These are phyloP conservation scores for Aspergillus japonicus DNA, from an alignment of 2,329 filamentous ascomycete genomes.

Conservation along the genomic window DNA sequence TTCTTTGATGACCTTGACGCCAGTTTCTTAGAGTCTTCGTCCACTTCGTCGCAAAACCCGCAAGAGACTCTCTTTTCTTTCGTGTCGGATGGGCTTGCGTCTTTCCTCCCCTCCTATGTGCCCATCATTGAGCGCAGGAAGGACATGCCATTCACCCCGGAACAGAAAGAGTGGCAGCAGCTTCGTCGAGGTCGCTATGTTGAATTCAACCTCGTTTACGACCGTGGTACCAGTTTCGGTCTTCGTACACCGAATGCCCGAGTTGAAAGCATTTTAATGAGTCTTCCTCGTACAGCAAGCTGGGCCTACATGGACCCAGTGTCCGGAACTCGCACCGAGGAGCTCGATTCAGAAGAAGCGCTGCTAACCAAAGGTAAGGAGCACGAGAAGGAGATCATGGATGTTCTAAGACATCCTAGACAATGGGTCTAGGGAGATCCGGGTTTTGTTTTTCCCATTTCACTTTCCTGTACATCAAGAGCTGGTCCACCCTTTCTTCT, in stretches of 20 bases:
- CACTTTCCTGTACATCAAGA: neutral
- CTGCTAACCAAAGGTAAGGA: slow-evolving; percentile 34
- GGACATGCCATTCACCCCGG: slow-evolving; percentile 82
- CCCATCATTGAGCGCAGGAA: slow-evolving; percentile 86
- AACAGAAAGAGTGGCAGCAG: slow-evolving; percentile 96
- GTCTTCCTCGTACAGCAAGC: slow-evolving; percentile 82
- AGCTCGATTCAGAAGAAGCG: slow-evolving; percentile 50
- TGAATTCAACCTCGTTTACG: slow-evolving; percentile 97
- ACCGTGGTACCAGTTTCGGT: slow-evolving; percentile 91
- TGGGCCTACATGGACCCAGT: slow-evolving; percentile 90
- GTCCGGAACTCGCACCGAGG: slow-evolving; percentile 45
- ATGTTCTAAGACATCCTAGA: slow-evolving; percentile 63
- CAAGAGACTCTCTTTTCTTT: slow-evolving; percentile 89
- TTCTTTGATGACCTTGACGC: slow-evolving; percentile 97
- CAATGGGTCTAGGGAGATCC: slow-evolving; percentile 55
- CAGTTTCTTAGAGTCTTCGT: slow-evolving; percentile 38
- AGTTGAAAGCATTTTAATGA: slow-evolving; percentile 97
- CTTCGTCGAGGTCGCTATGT: slow-evolving; percentile 91
- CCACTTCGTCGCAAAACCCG: slow-evolving; percentile 66
- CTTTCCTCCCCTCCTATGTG: slow-evolving; percentile 87
- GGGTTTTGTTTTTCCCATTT: neutral
- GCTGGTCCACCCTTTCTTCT: neutral
- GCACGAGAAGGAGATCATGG: slow-evolving; percentile 73
- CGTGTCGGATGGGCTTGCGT: slow-evolving; percentile 76
- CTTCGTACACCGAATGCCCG: slow-evolving; percentile 87